phyloP scores from a whole-genome alignment of 1,284 basidiomycete species.

The Trichosporon coremiiforme region DNA sequence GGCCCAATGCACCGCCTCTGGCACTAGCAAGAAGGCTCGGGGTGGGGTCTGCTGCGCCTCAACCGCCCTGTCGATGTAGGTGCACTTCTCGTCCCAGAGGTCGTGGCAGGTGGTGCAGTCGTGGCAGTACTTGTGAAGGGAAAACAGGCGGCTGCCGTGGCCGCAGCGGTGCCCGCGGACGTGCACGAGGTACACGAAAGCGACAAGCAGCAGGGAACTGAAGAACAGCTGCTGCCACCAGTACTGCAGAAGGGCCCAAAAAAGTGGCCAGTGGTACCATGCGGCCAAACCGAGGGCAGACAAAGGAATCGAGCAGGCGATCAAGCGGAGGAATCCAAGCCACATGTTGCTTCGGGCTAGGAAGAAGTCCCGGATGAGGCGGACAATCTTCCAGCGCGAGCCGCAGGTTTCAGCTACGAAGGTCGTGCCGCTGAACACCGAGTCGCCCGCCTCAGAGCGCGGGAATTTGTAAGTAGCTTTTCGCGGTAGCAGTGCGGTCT shows the following conservation, averaged over 20 bases:
- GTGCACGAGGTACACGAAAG: neutral
- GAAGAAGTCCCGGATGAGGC: no score
- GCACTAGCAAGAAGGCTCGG: no score
- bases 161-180: neutral
- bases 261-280: neutral
- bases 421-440: no score
- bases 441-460: no score
- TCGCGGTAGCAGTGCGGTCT: no score
- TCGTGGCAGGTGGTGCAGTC: neutral
- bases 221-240: neutral
- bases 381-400: no score
- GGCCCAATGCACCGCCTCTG: neutral
- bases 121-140: neutral
- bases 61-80: neutral
- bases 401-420: no score
- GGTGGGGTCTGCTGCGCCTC: neutral
- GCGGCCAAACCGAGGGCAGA: no score
- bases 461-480: no score
- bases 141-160: neutral
- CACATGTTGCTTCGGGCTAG: no score
- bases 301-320: no score
- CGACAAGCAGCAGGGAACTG: neutral
- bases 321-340: no score
- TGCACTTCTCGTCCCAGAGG: neutral
- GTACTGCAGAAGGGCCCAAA: neutral